phyloP scores from a whole-genome alignment of 441 rosid species.

The Capsella rubella region DNA sequence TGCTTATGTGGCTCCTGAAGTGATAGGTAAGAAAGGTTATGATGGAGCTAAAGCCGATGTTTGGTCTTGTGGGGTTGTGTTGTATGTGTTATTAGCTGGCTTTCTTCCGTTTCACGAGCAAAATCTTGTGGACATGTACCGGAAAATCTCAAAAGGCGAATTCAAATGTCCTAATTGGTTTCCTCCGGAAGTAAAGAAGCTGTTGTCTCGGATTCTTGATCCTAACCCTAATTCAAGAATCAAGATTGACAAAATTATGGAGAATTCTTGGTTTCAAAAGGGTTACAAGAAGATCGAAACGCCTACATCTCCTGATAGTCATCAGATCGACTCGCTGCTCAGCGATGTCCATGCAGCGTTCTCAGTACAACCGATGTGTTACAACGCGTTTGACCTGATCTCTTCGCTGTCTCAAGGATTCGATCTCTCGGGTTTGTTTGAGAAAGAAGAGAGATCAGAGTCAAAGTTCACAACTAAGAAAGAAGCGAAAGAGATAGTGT shows the following conservation, averaged over 20 bases:
- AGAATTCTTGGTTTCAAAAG: conserved; percentile 70
- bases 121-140: conserved; percentile 72
- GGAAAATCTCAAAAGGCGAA: conserved; percentile 65
- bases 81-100: conserved; percentile 79
- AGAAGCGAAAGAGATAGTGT: conserved; percentile 64
- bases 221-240: conserved; percentile 68
- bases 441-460: conserved; percentile 49
- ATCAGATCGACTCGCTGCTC: conserved; percentile 34
- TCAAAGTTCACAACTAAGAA: conserved; percentile 62
- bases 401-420: conserved; percentile 72
- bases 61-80: conserved; percentile 84
- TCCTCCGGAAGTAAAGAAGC: conserved; percentile 66
- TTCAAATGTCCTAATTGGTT: conserved; percentile 81
- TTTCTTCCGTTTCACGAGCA: conserved; percentile 72
- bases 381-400: conserved; percentile 81
- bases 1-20: conserved; percentile 89
- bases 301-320: conserved; percentile 48
- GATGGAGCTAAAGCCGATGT: conserved; percentile 83
- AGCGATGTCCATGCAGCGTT: conserved; percentile 57
- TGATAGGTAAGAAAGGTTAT: conserved; percentile 74
- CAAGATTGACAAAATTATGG: conserved; percentile 59
- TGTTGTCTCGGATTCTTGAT: conserved; percentile 70
- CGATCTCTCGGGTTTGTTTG: conserved; percentile 78
- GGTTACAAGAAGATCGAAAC: conserved; percentile 60
- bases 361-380: conserved; percentile 47